Percentiles rank a stretch among this genome's conserved stretches.
Evolutionary conservation across 106 monocot species (phyloP).

Genomic region (Ottelia alismoides): DNA sequence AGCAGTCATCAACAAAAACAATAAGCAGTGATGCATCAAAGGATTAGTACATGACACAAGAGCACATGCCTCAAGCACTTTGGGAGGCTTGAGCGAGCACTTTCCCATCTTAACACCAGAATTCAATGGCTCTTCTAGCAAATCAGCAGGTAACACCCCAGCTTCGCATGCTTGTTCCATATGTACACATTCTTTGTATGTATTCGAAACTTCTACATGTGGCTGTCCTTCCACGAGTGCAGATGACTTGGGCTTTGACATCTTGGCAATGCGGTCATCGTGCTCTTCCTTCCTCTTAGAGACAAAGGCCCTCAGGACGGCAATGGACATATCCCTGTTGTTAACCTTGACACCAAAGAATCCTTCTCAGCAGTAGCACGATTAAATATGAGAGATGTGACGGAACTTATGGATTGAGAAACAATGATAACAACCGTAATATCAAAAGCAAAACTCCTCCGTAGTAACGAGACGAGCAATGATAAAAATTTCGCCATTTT

Average conservation of each 20-base stretch:
- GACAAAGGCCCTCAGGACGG: constrained; percentile 69
- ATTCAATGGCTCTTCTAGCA: constrained; percentile 9
- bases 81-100: constrained; percentile 35
- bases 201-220: constrained; percentile 12
- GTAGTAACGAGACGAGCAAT: too few species aligned
- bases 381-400: too few species aligned
- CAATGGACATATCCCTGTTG: constrained; percentile 95
- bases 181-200: constrained; percentile 11
- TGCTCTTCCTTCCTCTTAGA: constrained; percentile 73
- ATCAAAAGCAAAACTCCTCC: too few species aligned
- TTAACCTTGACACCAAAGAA: too few species aligned
- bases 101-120: constrained; percentile 19
- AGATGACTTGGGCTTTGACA: constrained; percentile 22
- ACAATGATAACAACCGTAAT: too few species aligned
- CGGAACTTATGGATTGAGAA: too few species aligned
- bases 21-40: too few species aligned
- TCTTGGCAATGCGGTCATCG: constrained; percentile 29
- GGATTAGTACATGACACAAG: too few species aligned
- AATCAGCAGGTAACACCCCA: constrained; percentile 16
- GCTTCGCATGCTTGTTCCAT: constrained; percentile 1
- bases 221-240: constrained; percentile 8
- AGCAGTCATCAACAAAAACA: too few species aligned
- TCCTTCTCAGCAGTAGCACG: too few species aligned
- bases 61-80: constrained; percentile 67
- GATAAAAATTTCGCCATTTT: too few species aligned